Conservation (phyloP, 179 eudicot genomes). For the Heliamphora pulchella region DNA sequence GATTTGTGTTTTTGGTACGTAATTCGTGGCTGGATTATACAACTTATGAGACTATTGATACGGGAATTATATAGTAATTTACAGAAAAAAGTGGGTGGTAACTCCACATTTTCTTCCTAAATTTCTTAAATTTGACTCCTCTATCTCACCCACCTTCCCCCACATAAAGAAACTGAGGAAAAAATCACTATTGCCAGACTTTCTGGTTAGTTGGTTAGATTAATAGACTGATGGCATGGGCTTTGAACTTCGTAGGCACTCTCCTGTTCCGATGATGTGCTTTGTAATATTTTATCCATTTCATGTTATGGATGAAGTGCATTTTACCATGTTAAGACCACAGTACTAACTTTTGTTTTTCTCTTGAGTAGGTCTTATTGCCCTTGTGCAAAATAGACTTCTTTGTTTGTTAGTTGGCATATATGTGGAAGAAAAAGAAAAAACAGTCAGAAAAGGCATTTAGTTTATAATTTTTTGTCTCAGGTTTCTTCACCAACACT, state of each 20-base stretch:
- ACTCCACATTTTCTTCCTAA: too few relatives aligned
- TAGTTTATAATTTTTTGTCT: slow-evolving; percentile 4
- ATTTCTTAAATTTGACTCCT: too few relatives aligned
- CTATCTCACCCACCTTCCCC: too few relatives aligned
- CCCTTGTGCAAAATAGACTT: background rate
- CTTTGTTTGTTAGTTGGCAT: too few relatives aligned
- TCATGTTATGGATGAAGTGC: background rate
- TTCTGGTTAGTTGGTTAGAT: background rate
- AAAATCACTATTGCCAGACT: background rate
- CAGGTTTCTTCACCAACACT: slow-evolving; percentile 98
- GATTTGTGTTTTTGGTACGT: background rate
- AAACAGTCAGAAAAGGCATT: background rate
- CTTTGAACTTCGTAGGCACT: background rate
- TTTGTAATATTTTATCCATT: background rate
- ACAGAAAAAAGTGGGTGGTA: too few relatives aligned
- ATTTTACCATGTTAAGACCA: background rate
- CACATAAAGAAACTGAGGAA: too few relatives aligned
- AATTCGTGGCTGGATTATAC: background rate
- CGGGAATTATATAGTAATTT: background rate
- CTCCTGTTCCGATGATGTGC: background rate
- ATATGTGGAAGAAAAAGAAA: background rate
- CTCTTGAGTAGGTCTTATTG: background rate
- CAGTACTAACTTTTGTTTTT: background rate
- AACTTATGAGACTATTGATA: background rate
- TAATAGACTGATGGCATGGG: background rate